A percentile compares a stretch with the other conserved stretches of the same genome.
Evolutionary conservation across 2,329 filamentous ascomycete species (phyloP).

Genomic region (Beauveria bassiana): DNA sequence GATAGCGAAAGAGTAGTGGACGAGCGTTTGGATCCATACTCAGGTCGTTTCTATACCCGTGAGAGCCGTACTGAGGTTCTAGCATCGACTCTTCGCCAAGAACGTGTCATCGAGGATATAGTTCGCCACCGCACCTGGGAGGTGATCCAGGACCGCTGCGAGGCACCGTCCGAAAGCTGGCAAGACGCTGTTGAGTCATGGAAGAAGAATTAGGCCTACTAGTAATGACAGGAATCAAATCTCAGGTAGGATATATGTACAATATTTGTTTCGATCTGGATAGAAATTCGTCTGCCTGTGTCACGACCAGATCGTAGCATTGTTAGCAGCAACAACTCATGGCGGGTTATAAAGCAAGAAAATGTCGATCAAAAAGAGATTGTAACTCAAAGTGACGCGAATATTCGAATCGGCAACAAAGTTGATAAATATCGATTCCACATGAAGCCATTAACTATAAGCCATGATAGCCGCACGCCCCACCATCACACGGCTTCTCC

Average conservation of each 20-base stretch:
- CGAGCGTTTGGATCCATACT: conserved; percentile 89
- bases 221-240: no score
- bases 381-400: no score
- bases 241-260: not conserved
- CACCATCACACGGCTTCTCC: conserved; percentile 1
- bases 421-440: no score
- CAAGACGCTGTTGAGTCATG: conserved; percentile 59
- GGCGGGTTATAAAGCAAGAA: not conserved
- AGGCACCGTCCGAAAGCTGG: conserved; percentile 48
- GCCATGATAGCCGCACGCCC: not conserved
- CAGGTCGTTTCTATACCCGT: conserved; percentile 67
- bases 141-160: conserved; percentile 68
- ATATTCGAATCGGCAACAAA: no score
- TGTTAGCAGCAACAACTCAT: not conserved
- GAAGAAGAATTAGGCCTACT: conserved; percentile 30
- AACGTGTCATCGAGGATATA: conserved; percentile 69
- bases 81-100: conserved; percentile 64
- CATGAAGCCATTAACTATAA: not conserved
- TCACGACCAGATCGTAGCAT: not conserved
- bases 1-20: conserved; percentile 70
- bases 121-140: conserved; percentile 77
- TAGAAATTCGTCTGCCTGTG: not conserved
- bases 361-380: no score
- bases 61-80: conserved; percentile 77
- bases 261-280: not conserved